Base-by-base conservation (phyloP, 1,284 basidiomycete species). In the Apiotrichum sp. region DNA sequence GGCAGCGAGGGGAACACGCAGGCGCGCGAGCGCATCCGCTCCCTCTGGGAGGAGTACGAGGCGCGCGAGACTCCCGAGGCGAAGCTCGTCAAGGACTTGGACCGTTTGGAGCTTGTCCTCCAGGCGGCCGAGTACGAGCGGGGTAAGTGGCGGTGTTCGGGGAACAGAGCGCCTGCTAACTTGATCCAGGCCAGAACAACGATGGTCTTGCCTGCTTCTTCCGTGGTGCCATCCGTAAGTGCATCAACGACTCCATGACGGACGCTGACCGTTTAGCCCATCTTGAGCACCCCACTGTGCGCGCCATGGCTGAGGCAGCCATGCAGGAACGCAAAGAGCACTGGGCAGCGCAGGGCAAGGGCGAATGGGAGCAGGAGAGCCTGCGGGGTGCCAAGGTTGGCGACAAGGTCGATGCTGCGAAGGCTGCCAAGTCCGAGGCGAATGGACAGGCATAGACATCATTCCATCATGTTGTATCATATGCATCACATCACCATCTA, bases 1-100 rank as follows among this genome's bases (percentile, higher is more conserved):
- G 91, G 93, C 53, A 79, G 85, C 8, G 86, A 68, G 29, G 66
- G 70, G 0, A 74, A 73, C 58, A 58, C 81, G 53, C 84, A 88
- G 10, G 88, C 88, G 0, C 87, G 89, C 0, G 80, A 86, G 59
- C 80, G 85, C 31, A 91, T 98, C 56, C 79, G 85, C 62, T 78
- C 82, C 0, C 76, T 98, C 0, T 98, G 89, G 89, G 78, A 86
- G 84, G 95, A 98, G 78, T 98, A 98, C 69, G 95, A 98, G 78
- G 85, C 84, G 43, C 82, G 88, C 4, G 68, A 82, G 66, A 89
- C 88, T 0, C 77, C 83, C 9, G 95, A 98, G 75, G 88, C 92
- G 0, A 85, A 81, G 62, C 88, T 97, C 64, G 93, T 98, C 57
- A 98, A 98, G 69, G 87, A 98, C 72, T 81, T 98, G 10, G 95